Evolutionary conservation across 805 yeast species (phyloP).

Genomic region (Komagataella kurtzmanii): DNA sequence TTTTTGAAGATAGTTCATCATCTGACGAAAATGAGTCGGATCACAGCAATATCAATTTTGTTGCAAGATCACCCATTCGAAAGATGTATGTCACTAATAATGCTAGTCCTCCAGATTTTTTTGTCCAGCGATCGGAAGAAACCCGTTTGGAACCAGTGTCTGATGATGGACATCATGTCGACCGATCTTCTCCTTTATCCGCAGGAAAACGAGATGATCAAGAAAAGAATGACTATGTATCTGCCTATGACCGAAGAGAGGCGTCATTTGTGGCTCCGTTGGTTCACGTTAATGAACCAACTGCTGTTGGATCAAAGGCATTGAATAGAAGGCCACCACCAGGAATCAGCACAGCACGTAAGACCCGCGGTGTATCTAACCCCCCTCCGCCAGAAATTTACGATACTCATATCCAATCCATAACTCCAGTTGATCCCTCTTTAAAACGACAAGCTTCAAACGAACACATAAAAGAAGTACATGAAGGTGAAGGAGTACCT

Average conservation of each 20-base stretch:
- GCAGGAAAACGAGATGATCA: constrained; percentile 1
- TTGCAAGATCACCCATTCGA: constrained; percentile 18
- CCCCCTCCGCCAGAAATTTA: not conserved
- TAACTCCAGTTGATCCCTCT: not conserved
- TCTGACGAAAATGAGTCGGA: constrained; percentile 1
- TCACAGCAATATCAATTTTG: constrained; percentile 17
- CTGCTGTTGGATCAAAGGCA: not conserved
- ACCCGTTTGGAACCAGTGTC: not conserved
- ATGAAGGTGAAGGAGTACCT: constrained; percentile 22
- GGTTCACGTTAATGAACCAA: not conserved
- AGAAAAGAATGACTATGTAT: constrained; percentile 2
- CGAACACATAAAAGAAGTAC: not conserved
- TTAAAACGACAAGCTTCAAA: not conserved
- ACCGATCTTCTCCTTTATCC: constrained; percentile 3
- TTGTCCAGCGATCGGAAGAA: not conserved
- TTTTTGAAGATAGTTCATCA: not conserved
- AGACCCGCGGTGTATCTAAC: not conserved
- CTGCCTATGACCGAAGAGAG: constrained; percentile 23
- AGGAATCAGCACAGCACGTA: not conserved
- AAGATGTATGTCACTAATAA: constrained; percentile 12
- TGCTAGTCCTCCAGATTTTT: not conserved
- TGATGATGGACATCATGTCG: constrained; percentile 1
- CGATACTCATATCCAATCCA: not conserved
- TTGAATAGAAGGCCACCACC: not conserved
- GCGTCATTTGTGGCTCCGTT: constrained; percentile 18